Base-by-base conservation (phyloP, 306 rosid species). In the Bauhinia variegata region DNA sequence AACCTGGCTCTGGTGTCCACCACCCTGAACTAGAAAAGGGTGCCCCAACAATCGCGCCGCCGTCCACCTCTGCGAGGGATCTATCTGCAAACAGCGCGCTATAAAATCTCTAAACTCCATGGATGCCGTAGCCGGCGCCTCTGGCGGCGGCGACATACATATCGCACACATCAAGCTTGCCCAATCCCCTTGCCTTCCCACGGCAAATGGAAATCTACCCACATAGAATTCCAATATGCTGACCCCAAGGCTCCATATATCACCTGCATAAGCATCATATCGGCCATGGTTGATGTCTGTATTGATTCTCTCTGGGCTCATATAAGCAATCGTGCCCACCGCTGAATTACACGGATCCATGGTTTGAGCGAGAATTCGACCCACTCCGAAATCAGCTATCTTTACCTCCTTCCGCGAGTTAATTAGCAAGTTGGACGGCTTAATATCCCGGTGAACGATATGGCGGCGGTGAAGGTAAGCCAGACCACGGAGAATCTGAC, bases 241-340 rank as follows among this genome's bases (percentile, higher is more conserved):
- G 2, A 81, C 82, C 2, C 85, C 85, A 8, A 81, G 47, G 59
- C 85, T 81, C 82, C 82, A 81, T 37, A 81, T 81, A 58, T 81
- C 85, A 0, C 85, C 85, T 0, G 85, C 85, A 31, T 81, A 81
- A 0, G 82, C 85, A 30, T 81, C 71, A 42, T 81, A 81, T 12
- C 68, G 82, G 1, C 85, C 85, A 6, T 81, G 80, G 4, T 81
- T 81, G 53, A 81, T 81, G 76, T 89, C 97, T 0, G 97, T 86
- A 75, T 95, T 91, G 71, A 95, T 95, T 75, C 99, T 82, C 81
- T 95, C 96, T 0, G 99, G 99, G 16, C 92, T 86, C 99, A 95
- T 95, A 67, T 95, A 95, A 0, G 97, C 97, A 47, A 90, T 91
- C 41, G 97, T 91, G 5, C 97, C 99, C 8, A 95, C 97, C 8